phyloP scores from a whole-genome alignment of 2,329 filamentous ascomycete species.

The Magnaporthiopsis incrustans region DNA sequence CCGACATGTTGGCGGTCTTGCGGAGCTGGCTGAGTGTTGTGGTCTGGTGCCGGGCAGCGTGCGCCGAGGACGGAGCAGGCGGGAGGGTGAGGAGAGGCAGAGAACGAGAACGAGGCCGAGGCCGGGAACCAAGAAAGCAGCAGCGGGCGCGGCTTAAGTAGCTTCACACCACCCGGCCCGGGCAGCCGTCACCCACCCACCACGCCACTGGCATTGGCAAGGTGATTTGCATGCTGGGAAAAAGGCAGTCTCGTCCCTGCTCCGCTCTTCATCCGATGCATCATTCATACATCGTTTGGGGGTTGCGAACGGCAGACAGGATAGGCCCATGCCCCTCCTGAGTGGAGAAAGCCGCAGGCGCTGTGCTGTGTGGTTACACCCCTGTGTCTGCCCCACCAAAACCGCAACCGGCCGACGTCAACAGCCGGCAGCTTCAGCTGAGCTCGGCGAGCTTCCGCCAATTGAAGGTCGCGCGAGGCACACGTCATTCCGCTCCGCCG shows the following conservation, averaged over 20 bases:
- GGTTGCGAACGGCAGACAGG: neutral
- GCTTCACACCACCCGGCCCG: neutral
- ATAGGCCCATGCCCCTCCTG: conserved; percentile 3
- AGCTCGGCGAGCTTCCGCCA: neutral
- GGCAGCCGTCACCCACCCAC: neutral
- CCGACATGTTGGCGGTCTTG: conserved; percentile 30
- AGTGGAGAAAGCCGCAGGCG: neutral
- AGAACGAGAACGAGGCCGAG: neutral
- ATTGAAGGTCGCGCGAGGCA: neutral
- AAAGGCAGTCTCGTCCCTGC: neutral
- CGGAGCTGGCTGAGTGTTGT: neutral
- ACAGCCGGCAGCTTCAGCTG: neutral
- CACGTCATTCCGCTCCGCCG: neutral
- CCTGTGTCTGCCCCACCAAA: neutral
- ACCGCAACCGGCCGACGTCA: neutral
- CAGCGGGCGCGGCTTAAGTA: neutral
- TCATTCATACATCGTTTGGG: neutral
- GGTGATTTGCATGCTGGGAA: neutral
- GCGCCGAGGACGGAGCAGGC: too few species aligned
- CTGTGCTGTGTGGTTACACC: neutral
- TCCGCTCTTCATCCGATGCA: too few species aligned
- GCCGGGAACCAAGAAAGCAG: neutral
- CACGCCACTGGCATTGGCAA: neutral
- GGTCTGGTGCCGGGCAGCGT: neutral
- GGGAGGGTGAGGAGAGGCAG: neutral